Evolutionary conservation across 306 rosid species (phyloP).

Genomic region (Carpinus viminea): DNA sequence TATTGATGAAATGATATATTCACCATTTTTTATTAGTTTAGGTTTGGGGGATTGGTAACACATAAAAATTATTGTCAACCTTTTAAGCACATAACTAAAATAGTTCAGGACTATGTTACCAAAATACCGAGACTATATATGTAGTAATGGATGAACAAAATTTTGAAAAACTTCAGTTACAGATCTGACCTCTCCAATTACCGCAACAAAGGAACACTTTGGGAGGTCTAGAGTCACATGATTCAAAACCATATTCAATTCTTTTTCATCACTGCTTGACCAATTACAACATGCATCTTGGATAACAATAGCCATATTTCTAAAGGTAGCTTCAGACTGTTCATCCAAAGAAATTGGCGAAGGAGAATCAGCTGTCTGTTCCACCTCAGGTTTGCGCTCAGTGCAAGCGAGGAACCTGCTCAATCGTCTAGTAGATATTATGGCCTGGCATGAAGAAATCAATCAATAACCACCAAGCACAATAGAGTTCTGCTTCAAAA

Average conservation of each 20-base stretch:
- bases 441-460: constrained; percentile 50
- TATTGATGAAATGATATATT: neutral
- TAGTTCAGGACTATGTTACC: neutral
- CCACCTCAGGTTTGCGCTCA: constrained; percentile 43
- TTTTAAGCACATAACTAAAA: neutral
- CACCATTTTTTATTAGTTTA: neutral
- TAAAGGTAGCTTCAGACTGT: constrained; percentile 41
- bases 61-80: neutral
- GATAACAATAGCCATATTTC: constrained; percentile 52
- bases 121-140: neutral
- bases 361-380: constrained; percentile 40
- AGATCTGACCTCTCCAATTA: constrained; percentile 84
- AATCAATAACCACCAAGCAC: neutral
- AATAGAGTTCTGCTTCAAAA: constrained; percentile 14
- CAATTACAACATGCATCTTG: constrained; percentile 75
- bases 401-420: constrained; percentile 79
- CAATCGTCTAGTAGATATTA: constrained; percentile 76
- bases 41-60: neutral
- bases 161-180: constrained; percentile 16
- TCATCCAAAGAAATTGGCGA: constrained; percentile 35
- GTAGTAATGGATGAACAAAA: neutral
- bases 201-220: constrained; percentile 75
- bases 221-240: constrained; percentile 60
- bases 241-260: constrained; percentile 55
- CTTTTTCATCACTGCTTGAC: constrained; percentile 69